Conservation (phyloP, 805 yeast species). For the Saccharomycopsis fermentans region DNA sequence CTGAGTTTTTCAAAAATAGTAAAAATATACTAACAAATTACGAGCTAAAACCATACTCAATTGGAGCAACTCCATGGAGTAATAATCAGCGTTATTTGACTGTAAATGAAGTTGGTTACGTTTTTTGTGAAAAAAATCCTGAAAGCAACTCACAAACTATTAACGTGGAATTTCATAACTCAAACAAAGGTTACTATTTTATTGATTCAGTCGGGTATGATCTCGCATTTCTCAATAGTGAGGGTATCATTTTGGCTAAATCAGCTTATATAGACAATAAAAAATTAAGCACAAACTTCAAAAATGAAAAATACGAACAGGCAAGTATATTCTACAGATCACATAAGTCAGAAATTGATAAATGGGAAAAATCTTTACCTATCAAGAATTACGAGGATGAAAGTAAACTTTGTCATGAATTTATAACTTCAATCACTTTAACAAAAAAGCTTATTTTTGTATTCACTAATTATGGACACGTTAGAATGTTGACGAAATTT, state of each 20-base stretch:
- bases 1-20: slow-evolving; percentile 24
- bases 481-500: slow-evolving; percentile 57
- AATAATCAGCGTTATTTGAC: slow-evolving; percentile 64
- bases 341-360: slow-evolving; percentile 50
- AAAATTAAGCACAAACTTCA: neutral
- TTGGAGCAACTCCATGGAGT: slow-evolving; percentile 82
- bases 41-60: slow-evolving; percentile 57
- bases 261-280: slow-evolving; percentile 29
- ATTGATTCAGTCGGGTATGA: slow-evolving; percentile 65
- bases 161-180: slow-evolving; percentile 83
- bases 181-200: slow-evolving; percentile 65
- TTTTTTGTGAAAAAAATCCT: slow-evolving; percentile 47
- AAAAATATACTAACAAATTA: slow-evolving; percentile 18
- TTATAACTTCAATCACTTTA: slow-evolving; percentile 59
- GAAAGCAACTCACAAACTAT: slow-evolving; percentile 50
- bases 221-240: slow-evolving; percentile 59
- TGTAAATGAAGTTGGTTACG: slow-evolving; percentile 73
- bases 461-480: slow-evolving; percentile 68
- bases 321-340: slow-evolving; percentile 55
- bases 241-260: slow-evolving; percentile 55
- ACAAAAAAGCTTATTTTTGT: slow-evolving; percentile 50
- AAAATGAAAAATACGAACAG: slow-evolving; percentile 18
- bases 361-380: slow-evolving; percentile 65
- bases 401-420: slow-evolving; percentile 34
- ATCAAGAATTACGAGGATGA: slow-evolving; percentile 21